Base-by-base conservation (phyloP, 495 filamentous ascomycete species). In the Lasiosphaeria ovina region DNA sequence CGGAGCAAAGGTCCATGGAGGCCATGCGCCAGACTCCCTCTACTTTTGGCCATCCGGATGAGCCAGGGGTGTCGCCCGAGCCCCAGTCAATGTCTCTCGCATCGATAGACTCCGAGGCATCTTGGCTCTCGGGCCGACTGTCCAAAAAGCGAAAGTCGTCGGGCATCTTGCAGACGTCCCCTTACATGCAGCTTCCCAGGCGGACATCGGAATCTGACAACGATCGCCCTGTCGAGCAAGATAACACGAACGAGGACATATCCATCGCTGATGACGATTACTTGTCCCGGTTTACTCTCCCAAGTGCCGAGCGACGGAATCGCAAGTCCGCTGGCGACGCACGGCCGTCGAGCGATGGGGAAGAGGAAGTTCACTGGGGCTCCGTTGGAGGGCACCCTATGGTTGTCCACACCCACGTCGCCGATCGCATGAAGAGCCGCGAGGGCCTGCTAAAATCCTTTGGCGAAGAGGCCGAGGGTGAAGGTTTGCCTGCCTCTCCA, bases 61-160 rank as follows among this genome's bases (percentile, higher is more conserved):
- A 78, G 32, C 58, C 55, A 8, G 68, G 68, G n/a, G 69, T 70
- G 42, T 79, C 78, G 0, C 77, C 79, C 1, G 78, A 77, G 44
- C 72, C 77, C 0, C 77, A 79, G 31, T 74, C 73, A 17, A 80
- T 80, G 71, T 94, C 91, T 12, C 77, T 94, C 6, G 91, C 90
- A 7, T 93, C 90, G 0, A 86, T 97, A 59, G 92, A 95, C 66
- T 93, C 90, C 0, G 92, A 97, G 75, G 92, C 84, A 2, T 96
- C 92, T 0, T 97, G 92, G 92, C 87, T 97, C 62, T 91, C 90
- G 3, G 91, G 92, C 11, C 69, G 77, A 14, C 62, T 76, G 7
- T 72, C 68, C 16, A 74, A 67, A 35, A 78, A 75, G 58, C 69
- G 77, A 57, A 64, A 77, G 55, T 71, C 79, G 44, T 73, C 80